Conservation (phyloP, 2,329 filamentous ascomycete species). For the Claviceps digitariae region DNA sequence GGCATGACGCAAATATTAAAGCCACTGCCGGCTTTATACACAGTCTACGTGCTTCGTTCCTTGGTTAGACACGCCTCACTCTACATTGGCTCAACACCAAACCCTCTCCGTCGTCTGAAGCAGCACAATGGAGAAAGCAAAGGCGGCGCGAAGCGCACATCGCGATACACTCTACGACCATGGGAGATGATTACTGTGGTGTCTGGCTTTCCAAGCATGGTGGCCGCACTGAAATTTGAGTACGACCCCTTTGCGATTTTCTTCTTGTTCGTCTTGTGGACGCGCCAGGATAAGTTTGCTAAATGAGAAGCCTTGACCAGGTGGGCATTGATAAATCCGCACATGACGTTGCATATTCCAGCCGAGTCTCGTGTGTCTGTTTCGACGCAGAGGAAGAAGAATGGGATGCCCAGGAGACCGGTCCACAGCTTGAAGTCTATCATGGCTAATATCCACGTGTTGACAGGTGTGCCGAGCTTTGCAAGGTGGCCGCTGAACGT, state of each 20-base stretch:
- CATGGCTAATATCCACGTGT: conserved; percentile 66
- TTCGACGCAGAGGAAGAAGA: conserved; percentile 36
- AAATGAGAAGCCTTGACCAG: conserved; percentile 26
- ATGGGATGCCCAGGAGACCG: conserved; percentile 43
- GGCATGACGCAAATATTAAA: conserved; percentile 30
- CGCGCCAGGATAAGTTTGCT: neutral
- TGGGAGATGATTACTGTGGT: conserved; percentile 88
- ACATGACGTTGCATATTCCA: conserved; percentile 66
- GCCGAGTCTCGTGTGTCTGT: conserved; percentile 43
- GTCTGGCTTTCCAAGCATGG: conserved; percentile 74
- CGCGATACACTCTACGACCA: conserved; percentile 53
- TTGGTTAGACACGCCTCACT: conserved; percentile 56
- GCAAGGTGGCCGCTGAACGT: conserved; percentile 67
- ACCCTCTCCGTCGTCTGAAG: conserved; percentile 68
- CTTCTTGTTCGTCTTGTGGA: conserved; percentile 7
- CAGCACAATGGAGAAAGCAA: conserved; percentile 82
- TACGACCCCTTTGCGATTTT: conserved; percentile 27
- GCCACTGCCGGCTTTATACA: conserved; percentile 78
- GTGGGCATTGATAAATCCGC: conserved; percentile 86
- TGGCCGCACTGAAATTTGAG: conserved; percentile 90
- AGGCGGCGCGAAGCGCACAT: conserved; percentile 71
- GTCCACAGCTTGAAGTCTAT: conserved; percentile 50
- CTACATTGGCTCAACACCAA: conserved; percentile 86
- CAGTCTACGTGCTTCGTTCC: conserved; percentile 83
- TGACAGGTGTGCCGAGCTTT: conserved; percentile 71